phyloP scores from a whole-genome alignment of 140 eudicot species.

The Cichorium intybus region DNA sequence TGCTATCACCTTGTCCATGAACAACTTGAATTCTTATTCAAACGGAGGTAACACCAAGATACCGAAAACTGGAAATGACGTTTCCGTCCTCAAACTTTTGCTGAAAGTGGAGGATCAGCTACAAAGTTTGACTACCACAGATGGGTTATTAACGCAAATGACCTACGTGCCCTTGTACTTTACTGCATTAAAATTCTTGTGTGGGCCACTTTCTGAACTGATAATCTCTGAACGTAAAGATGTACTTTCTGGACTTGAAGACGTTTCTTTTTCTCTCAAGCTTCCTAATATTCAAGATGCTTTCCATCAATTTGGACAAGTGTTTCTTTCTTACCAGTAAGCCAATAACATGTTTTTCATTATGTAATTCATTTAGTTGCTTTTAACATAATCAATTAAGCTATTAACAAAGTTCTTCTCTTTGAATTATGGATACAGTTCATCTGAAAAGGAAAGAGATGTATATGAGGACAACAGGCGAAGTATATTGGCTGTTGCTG shows the following conservation, averaged over 20 bases:
- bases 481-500: constrained; percentile 52
- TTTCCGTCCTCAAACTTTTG: constrained; percentile 28
- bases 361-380: neutral
- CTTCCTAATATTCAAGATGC: constrained; percentile 41
- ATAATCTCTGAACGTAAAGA: constrained; percentile 48
- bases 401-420: neutral
- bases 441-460: constrained; percentile 39
- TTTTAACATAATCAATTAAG: constrained; percentile 7
- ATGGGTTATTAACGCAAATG: constrained; percentile 23
- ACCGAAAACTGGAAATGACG: constrained; percentile 22
- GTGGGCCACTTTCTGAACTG: constrained; percentile 65
- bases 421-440: constrained; percentile 35
- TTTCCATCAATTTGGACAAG: constrained; percentile 40
- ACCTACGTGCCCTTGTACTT: constrained; percentile 37
- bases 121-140: constrained; percentile 28
- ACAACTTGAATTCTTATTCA: constrained; percentile 30
- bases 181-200: constrained; percentile 62
- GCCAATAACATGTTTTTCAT: constrained; percentile 12
- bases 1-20: constrained; percentile 48
- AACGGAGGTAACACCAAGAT: constrained; percentile 23
- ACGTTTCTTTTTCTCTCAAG: constrained; percentile 20
- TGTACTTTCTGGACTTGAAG: constrained; percentile 44
- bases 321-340: constrained; percentile 49
- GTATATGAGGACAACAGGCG: constrained; percentile 46
- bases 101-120: constrained; percentile 39